phyloP scores from a whole-genome alignment of 2,329 filamentous ascomycete species.

The Fusarium pininemorale region DNA sequence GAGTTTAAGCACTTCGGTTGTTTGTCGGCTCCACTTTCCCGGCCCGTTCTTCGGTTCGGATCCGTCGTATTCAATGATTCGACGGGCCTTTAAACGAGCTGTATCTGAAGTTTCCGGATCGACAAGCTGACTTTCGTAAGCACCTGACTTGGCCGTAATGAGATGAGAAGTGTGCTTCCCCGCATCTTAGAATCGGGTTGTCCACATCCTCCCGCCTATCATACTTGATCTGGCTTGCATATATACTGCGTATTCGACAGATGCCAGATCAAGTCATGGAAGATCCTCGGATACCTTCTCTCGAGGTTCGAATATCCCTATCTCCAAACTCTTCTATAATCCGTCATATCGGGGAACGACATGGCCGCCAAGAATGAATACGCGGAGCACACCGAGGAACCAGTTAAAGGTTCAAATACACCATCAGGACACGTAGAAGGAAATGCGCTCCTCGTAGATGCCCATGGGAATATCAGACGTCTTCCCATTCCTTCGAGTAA shows the following conservation, averaged over 20 bases:
- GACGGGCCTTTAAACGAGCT: accelerated
- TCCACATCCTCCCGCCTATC: background rate
- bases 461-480: background rate
- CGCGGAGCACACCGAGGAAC: background rate
- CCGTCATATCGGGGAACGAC: accelerated
- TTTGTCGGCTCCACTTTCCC: background rate
- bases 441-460: background rate
- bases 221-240: accelerated
- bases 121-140: accelerated
- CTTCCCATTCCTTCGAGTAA: background rate
- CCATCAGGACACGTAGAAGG: background rate
- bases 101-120: background rate
- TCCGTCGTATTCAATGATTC: background rate
- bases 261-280: background rate
- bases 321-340: background rate
- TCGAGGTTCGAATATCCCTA: background rate
- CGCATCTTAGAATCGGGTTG: background rate
- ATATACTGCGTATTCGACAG: background rate
- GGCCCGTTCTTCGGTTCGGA: background rate
- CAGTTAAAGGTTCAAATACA: background rate
- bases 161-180: background rate
- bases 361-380: background rate
- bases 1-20: background rate
- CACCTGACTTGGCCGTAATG: accelerated
- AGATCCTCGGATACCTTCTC: background rate